phyloP scores from a whole-genome alignment of 306 rosid species.

The Pterocarpus macrocarpus region DNA sequence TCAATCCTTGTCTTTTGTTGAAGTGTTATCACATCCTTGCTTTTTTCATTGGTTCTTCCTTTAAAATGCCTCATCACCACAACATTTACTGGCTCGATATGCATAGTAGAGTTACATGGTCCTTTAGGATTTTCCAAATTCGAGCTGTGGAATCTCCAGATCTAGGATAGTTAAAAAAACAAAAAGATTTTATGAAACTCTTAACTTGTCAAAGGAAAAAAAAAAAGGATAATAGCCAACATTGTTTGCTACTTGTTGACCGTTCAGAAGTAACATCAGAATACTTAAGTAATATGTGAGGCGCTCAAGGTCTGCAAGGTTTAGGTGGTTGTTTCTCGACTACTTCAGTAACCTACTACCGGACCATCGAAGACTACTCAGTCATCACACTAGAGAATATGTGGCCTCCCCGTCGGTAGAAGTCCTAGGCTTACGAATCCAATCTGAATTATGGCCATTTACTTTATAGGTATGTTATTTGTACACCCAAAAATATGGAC shows the following conservation, averaged over 20 bases:
- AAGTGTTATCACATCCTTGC: slow-evolving; percentile 79
- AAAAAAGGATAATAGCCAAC: not conserved
- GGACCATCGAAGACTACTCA: no score
- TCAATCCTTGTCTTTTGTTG: no score
- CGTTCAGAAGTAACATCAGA: slow-evolving; percentile 21
- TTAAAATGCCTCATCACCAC: slow-evolving; percentile 66
- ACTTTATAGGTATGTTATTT: no score
- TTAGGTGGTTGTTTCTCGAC: no score
- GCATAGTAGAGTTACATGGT: slow-evolving; percentile 49
- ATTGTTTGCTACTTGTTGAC: not conserved
- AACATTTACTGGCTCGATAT: slow-evolving; percentile 51
- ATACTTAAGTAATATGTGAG: not conserved
- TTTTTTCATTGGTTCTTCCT: slow-evolving; percentile 70
- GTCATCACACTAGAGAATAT: no score
- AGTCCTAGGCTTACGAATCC: no score
- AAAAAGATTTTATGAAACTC: not conserved
- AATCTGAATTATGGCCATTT: no score
- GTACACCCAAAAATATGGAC: no score
- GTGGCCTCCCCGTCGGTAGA: no score
- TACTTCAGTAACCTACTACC: no score
- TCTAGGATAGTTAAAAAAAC: slow-evolving; percentile 40
- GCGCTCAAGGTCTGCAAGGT: no score
- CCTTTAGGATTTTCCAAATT: slow-evolving; percentile 67
- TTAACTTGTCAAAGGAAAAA: not conserved
- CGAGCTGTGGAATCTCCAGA: slow-evolving; percentile 85